Evolutionary conservation across 177 flowering plant genomes (phyloP).

Genomic region (Vitis hybrid): DNA sequence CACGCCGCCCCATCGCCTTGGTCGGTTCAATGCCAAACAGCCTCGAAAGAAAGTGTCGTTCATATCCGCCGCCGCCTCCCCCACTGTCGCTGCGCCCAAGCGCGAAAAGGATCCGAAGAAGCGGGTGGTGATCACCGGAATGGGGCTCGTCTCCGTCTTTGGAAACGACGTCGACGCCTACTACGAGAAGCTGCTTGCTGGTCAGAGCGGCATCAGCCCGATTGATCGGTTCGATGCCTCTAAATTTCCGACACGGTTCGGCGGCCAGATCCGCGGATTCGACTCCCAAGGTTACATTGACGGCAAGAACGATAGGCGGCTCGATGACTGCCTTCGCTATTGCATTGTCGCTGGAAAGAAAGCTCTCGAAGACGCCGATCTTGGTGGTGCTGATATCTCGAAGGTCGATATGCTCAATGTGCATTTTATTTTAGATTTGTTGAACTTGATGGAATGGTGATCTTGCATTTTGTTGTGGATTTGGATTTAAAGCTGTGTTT

Average conservation of each 20-base stretch:
- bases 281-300: conserved; percentile 67
- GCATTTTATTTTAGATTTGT: not conserved
- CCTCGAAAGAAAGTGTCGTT: conserved; percentile 17
- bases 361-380: conserved; percentile 67
- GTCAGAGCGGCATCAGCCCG: conserved; percentile 57
- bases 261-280: conserved; percentile 76
- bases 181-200: conserved; percentile 56
- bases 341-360: conserved; percentile 81
- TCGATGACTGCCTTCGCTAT: conserved; percentile 72
- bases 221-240: conserved; percentile 81
- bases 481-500: not conserved
- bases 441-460: not conserved
- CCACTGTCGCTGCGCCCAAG: conserved; percentile 35
- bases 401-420: conserved; percentile 32
- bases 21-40: conserved; percentile 12
- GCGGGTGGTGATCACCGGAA: conserved; percentile 59
- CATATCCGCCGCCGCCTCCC: conserved; percentile 23
- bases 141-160: conserved; percentile 74
- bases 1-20: conserved; percentile 41
- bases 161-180: conserved; percentile 70
- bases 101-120: conserved; percentile 62
- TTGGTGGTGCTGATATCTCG: conserved; percentile 42
- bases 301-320: conserved; percentile 77
- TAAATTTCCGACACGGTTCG: conserved; percentile 74
- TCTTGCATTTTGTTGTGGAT: not conserved